Base-by-base conservation (phyloP, 768 basidiomycete species). In the Clavaria fumosa region DNA sequence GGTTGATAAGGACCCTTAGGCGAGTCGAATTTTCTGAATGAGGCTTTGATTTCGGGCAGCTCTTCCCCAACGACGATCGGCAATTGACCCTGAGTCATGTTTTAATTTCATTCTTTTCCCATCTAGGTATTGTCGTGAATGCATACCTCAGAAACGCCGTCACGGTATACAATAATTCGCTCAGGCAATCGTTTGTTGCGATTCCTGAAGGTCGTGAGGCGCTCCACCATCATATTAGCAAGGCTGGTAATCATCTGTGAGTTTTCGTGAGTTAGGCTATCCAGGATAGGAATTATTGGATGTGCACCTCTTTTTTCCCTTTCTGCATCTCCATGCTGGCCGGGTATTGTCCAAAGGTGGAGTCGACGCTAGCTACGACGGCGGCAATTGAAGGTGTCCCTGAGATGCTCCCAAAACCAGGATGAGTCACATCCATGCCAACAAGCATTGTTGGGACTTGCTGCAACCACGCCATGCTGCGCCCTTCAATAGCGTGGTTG, bases 121-220 rank as follows among this genome's bases (percentile, higher is more conserved):
- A n/a, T n/a, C n/a, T n/a, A n/a, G n/a, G n/a, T n/a, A n/a, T n/a
- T n/a, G n/a, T n/a, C n/a, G n/a, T n/a, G n/a, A n/a, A n/a, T n/a
- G n/a, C n/a, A n/a, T 35, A 78, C 81, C 58, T 85, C 82, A 2
- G 81, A 83, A 20, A 86, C 81, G 34, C 84, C 84, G 50, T 86
- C 84, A 14, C 85, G 72, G 48, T 77, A 89, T 0, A 89, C 67
- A 9, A 79, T 51, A 31, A 89, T 61, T 3, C 81, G 69, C 4
- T 69, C 57, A 0, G 85, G 85, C 1, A 86, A 60, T 51, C 63
- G 21, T 1, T 50, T 62, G 44, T 65, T 79, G 44, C 49, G 63
- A 23, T 40, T 39, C 38, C 59, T 48, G 56, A 71, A 88, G 9
- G 64, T 48, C 17, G 56, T 53, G 34, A 88, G 54, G 4, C 85